Evolutionary conservation across 2,329 filamentous ascomycete species (phyloP).

Genomic region (Neoscytalidium dimidiatum): DNA sequence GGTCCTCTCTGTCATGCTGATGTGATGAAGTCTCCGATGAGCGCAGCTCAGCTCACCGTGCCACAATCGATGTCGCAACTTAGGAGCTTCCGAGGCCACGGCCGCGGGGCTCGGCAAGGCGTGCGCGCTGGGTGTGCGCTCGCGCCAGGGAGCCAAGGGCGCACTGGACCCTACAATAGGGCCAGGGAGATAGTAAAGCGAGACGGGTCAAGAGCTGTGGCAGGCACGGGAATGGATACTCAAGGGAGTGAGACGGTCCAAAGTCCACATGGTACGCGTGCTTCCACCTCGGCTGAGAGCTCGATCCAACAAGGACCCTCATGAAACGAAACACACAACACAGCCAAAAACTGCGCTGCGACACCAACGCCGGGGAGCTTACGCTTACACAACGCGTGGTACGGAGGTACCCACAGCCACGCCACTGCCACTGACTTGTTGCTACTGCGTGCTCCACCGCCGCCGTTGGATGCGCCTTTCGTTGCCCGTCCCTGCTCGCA

Average conservation of each 20-base stretch:
- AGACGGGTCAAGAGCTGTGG: neutral
- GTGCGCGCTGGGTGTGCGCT: neutral
- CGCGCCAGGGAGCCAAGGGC: neutral
- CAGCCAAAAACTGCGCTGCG: neutral
- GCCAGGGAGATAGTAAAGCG: neutral
- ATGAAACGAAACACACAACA: slow-evolving; percentile 9
- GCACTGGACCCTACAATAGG: neutral
- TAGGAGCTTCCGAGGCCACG: neutral
- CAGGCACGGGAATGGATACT: neutral
- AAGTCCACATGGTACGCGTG: neutral
- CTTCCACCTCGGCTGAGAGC: neutral
- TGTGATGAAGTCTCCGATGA: neutral
- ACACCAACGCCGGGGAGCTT: neutral
- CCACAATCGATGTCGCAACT: slow-evolving; percentile 3
- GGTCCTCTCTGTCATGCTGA: neutral
- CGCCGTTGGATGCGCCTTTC: neutral
- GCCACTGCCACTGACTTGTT: neutral
- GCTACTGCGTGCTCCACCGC: neutral
- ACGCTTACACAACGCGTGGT: neutral
- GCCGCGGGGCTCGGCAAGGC: neutral
- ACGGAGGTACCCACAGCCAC: slow-evolving; percentile 1
- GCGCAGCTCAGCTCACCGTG: neutral
- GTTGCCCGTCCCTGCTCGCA: neutral
- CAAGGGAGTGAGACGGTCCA: neutral
- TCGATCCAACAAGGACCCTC: neutral